These are phyloP conservation scores for Cryptomeria japonica DNA, from an alignment of 75 land plant genomes.

Conservation along the genomic window DNA sequence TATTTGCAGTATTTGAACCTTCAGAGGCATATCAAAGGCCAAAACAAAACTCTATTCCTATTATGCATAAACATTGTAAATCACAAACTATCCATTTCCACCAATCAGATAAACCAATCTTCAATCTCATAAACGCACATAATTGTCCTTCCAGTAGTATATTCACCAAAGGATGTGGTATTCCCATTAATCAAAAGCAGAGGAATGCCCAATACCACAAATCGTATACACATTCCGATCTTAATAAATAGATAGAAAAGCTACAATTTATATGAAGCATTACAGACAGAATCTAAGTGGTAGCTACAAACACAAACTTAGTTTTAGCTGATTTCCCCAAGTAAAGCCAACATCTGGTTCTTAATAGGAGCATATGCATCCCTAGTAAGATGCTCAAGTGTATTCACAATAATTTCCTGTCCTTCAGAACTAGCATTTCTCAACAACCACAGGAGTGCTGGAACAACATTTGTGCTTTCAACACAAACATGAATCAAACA, in stretches of 20 bases:
- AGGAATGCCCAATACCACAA: not conserved
- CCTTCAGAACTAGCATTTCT: constrained; percentile 81
- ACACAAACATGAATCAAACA: constrained; percentile 94
- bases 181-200: not conserved
- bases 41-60: constrained; percentile 94
- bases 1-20: constrained; percentile 91
- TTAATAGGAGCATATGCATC: constrained; percentile 59
- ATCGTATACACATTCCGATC: not conserved
- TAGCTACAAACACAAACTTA: constrained; percentile 44
- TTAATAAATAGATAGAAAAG: not conserved
- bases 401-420: constrained; percentile 56
- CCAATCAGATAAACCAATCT: not conserved
- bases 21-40: constrained; percentile 94
- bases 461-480: constrained; percentile 84
- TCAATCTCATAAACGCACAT: not conserved
- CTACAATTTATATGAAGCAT: no score
- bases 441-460: constrained; percentile 84
- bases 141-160: not conserved
- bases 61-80: constrained; percentile 61
- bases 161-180: not conserved
- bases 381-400: constrained; percentile 55
- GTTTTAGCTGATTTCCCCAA: constrained; percentile 49
- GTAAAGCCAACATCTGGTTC: constrained; percentile 60
- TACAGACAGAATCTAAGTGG: no score
- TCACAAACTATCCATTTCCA: constrained; percentile 59